Base-by-base conservation (phyloP, 2,329 filamentous ascomycete genomes). In the Pseudophaeomoniella oleicola region DNA sequence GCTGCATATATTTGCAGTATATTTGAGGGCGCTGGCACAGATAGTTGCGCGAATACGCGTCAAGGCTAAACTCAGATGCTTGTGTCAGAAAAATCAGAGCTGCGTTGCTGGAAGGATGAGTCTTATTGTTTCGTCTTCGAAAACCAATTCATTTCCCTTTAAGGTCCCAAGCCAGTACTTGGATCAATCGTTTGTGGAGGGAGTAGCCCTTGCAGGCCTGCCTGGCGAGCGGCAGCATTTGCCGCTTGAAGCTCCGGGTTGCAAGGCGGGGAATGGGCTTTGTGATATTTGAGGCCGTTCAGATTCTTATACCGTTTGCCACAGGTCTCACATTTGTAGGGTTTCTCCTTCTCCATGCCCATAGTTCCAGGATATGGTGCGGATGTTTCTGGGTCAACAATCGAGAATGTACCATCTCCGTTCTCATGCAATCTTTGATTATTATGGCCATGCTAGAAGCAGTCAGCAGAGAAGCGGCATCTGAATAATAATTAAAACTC, bases 301-400 rank as follows among this genome's bases (percentile, higher is more conserved):
- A 98, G 61, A 54, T 98, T 98, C 76, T 98, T 98, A 65, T 98
- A 98, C 36, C 90, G 81, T 67, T 98, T 98, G 50, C 88, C 87
- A 55, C 90, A 98, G 9, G 86, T 81, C 46, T 96, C 87, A 58
- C 90, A 98, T 53, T 87, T 87, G 57, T 96, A 96, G 2, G 90
- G 90, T 66, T 98, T 98, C 65, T 96, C 88, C 58, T 96, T 98
- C 63, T 98, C 90, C 90, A 98, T 98, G n/a, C 90, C 90, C 22
- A 94, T 67, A 1, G 90, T 96, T 19, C 90, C 90, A 0, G 90
- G 90, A 46, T 96, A 98, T 0, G 90, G 90, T 1, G 85, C 75
- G 17, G 83, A 90, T 0, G 90, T 96, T 53, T 94, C 83, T 0
- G 90, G 90, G 50, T 98, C 93, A 36, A 98, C 88, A 46, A 98